Percentiles rank a stretch among this genome's conserved stretches.
These are phyloP conservation scores for Syzygium grande DNA, from an alignment of 345 rosid genomes.

Conservation along the genomic window DNA sequence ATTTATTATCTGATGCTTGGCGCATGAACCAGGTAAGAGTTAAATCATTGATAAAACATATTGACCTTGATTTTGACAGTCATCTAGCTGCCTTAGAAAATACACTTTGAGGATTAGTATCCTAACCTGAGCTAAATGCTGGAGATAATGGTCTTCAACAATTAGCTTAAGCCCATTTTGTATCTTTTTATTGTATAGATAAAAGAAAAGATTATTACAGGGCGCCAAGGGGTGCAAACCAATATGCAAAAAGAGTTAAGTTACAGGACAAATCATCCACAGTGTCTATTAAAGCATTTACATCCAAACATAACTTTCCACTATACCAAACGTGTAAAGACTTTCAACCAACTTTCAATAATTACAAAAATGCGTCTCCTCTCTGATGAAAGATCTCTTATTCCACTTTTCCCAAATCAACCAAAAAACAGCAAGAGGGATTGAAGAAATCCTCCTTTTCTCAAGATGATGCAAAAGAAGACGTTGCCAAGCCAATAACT, in stretches of 20 bases:
- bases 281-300: neutral
- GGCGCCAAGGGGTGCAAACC: neutral
- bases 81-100: neutral
- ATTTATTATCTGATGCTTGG: constrained; percentile 76
- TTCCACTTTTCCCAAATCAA: neutral
- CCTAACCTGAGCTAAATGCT: neutral
- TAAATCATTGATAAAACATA: neutral
- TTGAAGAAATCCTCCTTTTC: neutral
- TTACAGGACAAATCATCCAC: neutral
- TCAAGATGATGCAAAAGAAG: neutral
- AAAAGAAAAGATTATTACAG: neutral
- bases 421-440: neutral
- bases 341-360: neutral
- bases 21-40: constrained; percentile 72
- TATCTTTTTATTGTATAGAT: neutral
- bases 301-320: neutral
- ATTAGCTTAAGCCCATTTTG: neutral
- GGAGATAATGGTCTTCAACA: neutral
- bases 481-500: neutral
- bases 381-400: neutral
- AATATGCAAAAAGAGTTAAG: neutral
- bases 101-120: neutral
- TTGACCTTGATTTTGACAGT: neutral
- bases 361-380: neutral
- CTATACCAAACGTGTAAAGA: neutral